These are phyloP conservation scores for Boechera retrofracta DNA, from an alignment of 345 rosid genomes.

Conservation along the genomic window DNA sequence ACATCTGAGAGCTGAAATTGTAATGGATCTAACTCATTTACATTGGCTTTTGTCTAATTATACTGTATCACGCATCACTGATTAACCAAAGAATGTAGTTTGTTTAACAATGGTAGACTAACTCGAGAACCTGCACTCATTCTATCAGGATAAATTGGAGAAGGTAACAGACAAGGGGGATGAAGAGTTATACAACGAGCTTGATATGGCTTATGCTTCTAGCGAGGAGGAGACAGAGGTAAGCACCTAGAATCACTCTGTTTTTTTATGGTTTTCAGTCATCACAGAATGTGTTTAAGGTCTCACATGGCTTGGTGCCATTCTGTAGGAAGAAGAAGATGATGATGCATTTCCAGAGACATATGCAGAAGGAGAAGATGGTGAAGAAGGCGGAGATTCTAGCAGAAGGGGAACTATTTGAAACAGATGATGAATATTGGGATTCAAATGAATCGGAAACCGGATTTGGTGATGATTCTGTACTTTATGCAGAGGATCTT, in stretches of 20 bases:
- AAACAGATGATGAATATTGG: conserved; percentile 19
- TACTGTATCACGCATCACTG: conserved; percentile 4
- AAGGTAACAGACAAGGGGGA: conserved; percentile 61
- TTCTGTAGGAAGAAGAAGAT: conserved; percentile 51
- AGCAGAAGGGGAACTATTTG: conserved; percentile 16
- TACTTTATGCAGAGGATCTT: neutral
- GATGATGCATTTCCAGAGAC: conserved; percentile 52
- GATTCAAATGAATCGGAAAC: conserved; percentile 24
- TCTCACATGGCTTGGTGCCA: conserved; percentile 26
- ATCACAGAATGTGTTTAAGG: conserved; percentile 1
- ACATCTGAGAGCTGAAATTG: conserved; percentile 76
- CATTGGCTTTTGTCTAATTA: conserved; percentile 2
- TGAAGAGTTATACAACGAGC: conserved; percentile 61
- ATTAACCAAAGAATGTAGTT: neutral
- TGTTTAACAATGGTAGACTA: conserved; percentile 9
- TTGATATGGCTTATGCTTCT: conserved; percentile 69
- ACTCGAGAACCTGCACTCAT: conserved; percentile 17
- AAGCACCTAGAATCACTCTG: conserved; percentile 1
- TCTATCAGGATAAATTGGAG: conserved; percentile 67
- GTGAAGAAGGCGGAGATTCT: conserved; percentile 27
- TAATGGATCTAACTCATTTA: conserved; percentile 40
- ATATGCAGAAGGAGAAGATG: conserved; percentile 46
- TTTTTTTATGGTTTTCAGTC: conserved; percentile 12
- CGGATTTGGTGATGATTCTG: conserved; percentile 15
- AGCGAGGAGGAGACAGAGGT: conserved; percentile 66